Base-by-base conservation (phyloP, 2,329 filamentous ascomycete genomes). In the Drechslerella dactyloides region DNA sequence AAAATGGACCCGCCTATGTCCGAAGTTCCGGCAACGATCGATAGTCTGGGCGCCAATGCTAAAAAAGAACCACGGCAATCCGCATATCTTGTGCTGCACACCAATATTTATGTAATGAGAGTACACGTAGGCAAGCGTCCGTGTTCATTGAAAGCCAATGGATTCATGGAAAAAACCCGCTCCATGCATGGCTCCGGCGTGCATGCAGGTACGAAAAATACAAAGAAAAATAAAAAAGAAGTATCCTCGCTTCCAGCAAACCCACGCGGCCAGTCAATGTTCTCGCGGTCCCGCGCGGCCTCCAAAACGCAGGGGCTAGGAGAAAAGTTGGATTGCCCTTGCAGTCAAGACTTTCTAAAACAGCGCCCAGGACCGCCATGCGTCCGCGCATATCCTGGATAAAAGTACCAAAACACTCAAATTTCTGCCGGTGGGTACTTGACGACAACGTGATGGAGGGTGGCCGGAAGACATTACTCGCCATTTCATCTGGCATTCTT, bases 261-360 rank as follows among this genome's bases (percentile, higher is more conserved):
- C 8, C 2, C 4, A 2, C 8, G 42, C 8, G 35, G 21, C 17
- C 21, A 58, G 53, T 63, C 33, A 53, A n/a, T 40, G 4, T 24
- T 46, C 23, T 23, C n/a, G 35, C 53, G 23, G 56, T 59, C 46
- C 66, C 68, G 68, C 68, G 68, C 68, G 68, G 55, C 27, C 68
- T 56, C 23, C 60, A 58, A 72, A 72, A 72, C 68, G 68, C 68
- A 72, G 68, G 68, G 68, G 55, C 62, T 60, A 65, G 68, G 60
- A 44, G 50, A 58, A 44, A 63, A 58, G 33, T 27, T 37, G 53
- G 44, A 52, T 60, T 35, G 50, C 27, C 42, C 51, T 55, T 51
- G 27, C 50, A 44, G 35, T 44, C 54, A 62, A 62, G 52, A 62
- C 59, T 55, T 63, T 69, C 44, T 62, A 42, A 54, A 70, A 70